Evolutionary conservation across 1,284 basidiomycete species (phyloP), one percentile per base, ranked within the genome.

Genomic region (Leccinum subfulvum): DNA sequence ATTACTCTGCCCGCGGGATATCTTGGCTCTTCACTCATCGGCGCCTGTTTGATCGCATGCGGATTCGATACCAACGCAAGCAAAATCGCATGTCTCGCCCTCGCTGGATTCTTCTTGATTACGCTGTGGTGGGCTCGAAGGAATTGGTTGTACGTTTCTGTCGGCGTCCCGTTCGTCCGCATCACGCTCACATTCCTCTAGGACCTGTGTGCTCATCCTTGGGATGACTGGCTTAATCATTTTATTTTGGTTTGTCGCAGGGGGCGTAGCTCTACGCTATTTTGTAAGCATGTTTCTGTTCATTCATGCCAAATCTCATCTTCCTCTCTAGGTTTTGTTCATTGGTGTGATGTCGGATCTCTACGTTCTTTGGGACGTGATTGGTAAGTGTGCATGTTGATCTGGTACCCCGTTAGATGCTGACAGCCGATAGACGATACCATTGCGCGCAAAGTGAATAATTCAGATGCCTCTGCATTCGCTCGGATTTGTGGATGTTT

Each of bases 271-370:
- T 0, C 78, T 94, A 58, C 78, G 91, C 64, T 93, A 86, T 68
- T 80, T 94, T 28, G 90, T 90, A 63, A 67, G 84, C 28, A 37
- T 62, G 59, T 67, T 33, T 35, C 5, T 13, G 49, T 44, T 33
- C 16, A 23, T 56, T 23, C 10, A 18, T n/a, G 14, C 14, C 14
- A 7, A 18, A 11, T 13, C 23, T 58, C 30, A 57, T 53, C 18
- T 1, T 23, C 14, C 47, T n/a, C 4, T 59, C 76, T 71, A 96
- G 84, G 84, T 98, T 23, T 79, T 98, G 10, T 98, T 98, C 76
- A 87, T 97, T 60, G 96, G 95, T n/a, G 92, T 96, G 67, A 96
- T 96, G 94, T 92, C 88, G 8, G 91, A 91, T 75, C 81, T 97
- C 76, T 96, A 97, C 71, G 86, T 85, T 49, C 80, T 89, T 16